Conservation (phyloP, 2,329 filamentous ascomycete species). For the Orbilia brochopaga region DNA sequence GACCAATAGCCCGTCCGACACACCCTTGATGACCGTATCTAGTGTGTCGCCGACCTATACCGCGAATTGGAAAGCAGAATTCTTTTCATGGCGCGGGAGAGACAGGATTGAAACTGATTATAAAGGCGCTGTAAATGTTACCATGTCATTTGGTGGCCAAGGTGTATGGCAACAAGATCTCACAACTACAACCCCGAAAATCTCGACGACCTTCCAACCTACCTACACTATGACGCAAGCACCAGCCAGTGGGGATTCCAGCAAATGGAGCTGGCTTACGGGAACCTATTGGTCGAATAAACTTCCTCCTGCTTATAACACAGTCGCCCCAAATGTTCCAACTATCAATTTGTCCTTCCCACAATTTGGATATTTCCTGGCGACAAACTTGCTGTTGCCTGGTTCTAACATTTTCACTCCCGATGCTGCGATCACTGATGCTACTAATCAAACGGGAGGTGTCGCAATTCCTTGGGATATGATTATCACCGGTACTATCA, state of each 20-base stretch:
- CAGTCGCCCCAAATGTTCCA: neutral
- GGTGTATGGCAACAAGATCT: too few species aligned
- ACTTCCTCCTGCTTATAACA: neutral
- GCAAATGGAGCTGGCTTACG: too few species aligned
- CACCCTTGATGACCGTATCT: too few species aligned
- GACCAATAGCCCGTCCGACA: too few species aligned
- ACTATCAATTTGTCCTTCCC: neutral
- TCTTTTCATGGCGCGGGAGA: too few species aligned
- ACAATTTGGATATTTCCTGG: neutral
- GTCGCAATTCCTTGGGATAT: neutral
- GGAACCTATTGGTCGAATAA: neutral
- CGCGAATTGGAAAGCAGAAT: too few species aligned
- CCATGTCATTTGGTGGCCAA: too few species aligned
- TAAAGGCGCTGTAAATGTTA: too few species aligned
- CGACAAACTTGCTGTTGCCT: neutral
- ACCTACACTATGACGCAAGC: neutral
- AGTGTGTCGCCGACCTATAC: too few species aligned
- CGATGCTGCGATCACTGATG: neutral
- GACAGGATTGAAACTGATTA: too few species aligned
- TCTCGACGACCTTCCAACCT: neutral
- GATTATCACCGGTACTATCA: neutral
- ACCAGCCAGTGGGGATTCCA: neutral
- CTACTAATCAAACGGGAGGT: neutral
- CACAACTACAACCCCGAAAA: neutral
- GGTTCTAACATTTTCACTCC: neutral